Evolutionary conservation across 106 monocot species (phyloP).

Genomic region (Allium sativum): DNA sequence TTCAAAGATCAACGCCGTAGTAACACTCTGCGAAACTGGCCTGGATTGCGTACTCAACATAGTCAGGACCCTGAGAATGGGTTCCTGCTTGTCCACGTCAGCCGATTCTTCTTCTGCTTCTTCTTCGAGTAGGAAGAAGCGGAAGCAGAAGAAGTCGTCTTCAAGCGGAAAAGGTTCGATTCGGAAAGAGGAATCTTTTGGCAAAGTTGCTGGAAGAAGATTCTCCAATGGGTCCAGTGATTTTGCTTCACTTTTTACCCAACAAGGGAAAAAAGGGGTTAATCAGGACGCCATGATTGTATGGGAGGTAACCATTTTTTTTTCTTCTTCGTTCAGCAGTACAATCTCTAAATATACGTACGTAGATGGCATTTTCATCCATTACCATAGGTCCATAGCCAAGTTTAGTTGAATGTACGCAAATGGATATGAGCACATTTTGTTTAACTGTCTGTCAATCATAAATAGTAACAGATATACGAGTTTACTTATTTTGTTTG

Average conservation of each 20-base stretch:
- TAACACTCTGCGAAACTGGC: not conserved
- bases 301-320: constrained; percentile 14
- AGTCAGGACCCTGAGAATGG: constrained; percentile 7
- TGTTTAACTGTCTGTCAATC: too few species aligned
- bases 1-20: not conserved
- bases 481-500: too few species aligned
- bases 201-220: constrained; percentile 10
- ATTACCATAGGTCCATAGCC: too few species aligned
- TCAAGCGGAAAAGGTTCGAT: not conserved
- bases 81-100: constrained; percentile 6
- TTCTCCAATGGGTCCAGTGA: constrained; percentile 8
- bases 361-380: too few species aligned
- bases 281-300: constrained; percentile 27
- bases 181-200: constrained; percentile 1
- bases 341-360: too few species aligned
- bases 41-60: constrained; percentile 9
- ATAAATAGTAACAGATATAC: too few species aligned
- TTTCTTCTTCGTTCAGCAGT: too few species aligned
- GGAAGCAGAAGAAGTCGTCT: not conserved
- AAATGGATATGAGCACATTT: too few species aligned
- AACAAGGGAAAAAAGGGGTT: constrained; percentile 17
- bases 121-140: not conserved
- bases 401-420: too few species aligned
- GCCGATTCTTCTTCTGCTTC: too few species aligned
- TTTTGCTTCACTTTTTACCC: constrained; percentile 12